phyloP scores from a whole-genome alignment of 352 stramenopile genomes.

The Lagenidium sp. region DNA sequence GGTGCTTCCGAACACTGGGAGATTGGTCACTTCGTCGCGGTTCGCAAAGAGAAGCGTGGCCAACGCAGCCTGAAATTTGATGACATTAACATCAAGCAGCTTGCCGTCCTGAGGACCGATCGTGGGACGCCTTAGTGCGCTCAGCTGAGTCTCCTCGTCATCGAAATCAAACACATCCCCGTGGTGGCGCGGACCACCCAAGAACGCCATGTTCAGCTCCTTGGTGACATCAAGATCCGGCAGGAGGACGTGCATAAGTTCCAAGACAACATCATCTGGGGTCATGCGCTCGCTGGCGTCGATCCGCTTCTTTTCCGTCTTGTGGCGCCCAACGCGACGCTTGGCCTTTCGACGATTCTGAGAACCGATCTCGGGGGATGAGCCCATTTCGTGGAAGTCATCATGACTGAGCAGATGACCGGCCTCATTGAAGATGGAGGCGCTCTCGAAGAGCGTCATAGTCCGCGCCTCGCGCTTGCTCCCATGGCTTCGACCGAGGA shows the following conservation, averaged over 20 bases:
- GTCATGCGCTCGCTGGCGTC: constrained; percentile 25
- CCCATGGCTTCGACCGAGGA: constrained; percentile 15
- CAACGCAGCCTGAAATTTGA: constrained; percentile 52
- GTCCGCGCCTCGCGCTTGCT: constrained; percentile 36
- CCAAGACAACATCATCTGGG: constrained; percentile 56
- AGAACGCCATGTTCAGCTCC: constrained; percentile 64
- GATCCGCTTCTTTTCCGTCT: constrained; percentile 34
- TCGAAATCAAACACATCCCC: constrained; percentile 74
- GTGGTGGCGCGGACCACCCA: constrained; percentile 28
- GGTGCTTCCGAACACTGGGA: constrained; percentile 13
- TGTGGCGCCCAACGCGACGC: constrained; percentile 50
- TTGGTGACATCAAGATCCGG: constrained; percentile 67
- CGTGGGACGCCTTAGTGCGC: neutral
- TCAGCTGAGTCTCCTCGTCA: constrained; percentile 35
- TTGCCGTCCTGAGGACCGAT: constrained; percentile 7
- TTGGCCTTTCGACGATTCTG: constrained; percentile 40
- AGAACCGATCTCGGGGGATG: constrained; percentile 29
- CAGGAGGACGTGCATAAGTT: constrained; percentile 64
- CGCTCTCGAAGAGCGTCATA: constrained; percentile 78
- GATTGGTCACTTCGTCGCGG: constrained; percentile 11
- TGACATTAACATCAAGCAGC: constrained; percentile 38
- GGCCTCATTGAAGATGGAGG: constrained; percentile 66
- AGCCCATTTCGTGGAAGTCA: constrained; percentile 54
- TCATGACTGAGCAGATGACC: constrained; percentile 64
- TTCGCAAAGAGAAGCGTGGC: constrained; percentile 37